phyloP scores from a whole-genome alignment of 2,329 filamentous ascomycete genomes.

The Ascochyta koolunga region DNA sequence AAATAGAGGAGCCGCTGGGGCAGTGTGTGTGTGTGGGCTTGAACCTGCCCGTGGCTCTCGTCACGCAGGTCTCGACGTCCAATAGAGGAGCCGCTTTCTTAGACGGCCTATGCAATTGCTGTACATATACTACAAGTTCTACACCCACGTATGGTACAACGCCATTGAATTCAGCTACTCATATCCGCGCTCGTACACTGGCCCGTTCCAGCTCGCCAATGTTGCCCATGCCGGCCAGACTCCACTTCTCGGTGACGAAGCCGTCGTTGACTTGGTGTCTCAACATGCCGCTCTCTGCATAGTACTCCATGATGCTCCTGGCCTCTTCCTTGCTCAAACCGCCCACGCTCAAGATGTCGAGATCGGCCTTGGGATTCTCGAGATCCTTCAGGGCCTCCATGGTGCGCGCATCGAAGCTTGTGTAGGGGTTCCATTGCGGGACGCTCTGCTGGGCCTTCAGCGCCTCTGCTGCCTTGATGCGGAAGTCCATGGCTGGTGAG shows the following conservation, averaged over 20 bases:
- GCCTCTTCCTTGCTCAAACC: constrained; percentile 78
- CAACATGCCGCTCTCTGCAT: constrained; percentile 82
- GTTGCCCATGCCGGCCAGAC: constrained; percentile 77
- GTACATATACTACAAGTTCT: constrained; percentile 28
- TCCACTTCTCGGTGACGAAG: constrained; percentile 82
- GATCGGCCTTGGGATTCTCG: constrained; percentile 36
- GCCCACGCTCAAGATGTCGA: constrained; percentile 61
- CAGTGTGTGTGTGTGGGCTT: constrained; percentile 78
- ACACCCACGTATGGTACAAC: constrained; percentile 26
- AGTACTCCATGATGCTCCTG: constrained; percentile 87
- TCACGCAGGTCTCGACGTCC: not conserved
- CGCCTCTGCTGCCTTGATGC: constrained; percentile 60
- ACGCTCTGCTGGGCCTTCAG: constrained; percentile 46
- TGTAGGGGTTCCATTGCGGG: constrained; percentile 59
- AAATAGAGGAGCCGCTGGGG: constrained; percentile 72
- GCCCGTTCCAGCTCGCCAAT: constrained; percentile 85
- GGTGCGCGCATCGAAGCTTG: constrained; percentile 59
- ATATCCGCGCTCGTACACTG: constrained; percentile 50
- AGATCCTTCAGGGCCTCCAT: constrained; percentile 54
- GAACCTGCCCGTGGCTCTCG: constrained; percentile 73
- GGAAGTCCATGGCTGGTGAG: constrained; percentile 71
- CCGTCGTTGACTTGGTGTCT: constrained; percentile 72
- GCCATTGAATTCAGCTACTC: not conserved
- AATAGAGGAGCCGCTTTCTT: not conserved
- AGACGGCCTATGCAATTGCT: constrained; percentile 16